phyloP scores from a whole-genome alignment of 768 basidiomycete species.

The Phylloporus sp. region DNA sequence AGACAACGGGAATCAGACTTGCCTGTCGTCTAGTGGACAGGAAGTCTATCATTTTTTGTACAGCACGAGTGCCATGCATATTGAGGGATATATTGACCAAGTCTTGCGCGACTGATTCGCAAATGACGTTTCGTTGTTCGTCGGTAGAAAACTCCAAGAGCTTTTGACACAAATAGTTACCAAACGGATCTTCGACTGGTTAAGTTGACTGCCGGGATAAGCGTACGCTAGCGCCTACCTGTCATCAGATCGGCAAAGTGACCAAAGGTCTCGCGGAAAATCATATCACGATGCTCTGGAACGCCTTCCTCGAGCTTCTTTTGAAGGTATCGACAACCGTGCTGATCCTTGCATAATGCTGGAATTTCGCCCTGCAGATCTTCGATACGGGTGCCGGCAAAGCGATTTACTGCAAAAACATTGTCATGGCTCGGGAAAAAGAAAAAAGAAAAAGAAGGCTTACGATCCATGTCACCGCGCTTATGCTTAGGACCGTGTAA shows the following conservation, averaged over 20 bases:
- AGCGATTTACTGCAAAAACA: slow-evolving; percentile 74
- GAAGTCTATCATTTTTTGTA: slow-evolving; percentile 99
- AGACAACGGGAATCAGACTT: slow-evolving; percentile 38
- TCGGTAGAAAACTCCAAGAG: slow-evolving; percentile 95
- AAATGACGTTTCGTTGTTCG: slow-evolving; percentile 93
- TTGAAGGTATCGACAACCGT: slow-evolving; percentile 96
- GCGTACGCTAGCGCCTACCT: slow-evolving; percentile 41
- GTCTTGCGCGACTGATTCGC: slow-evolving; percentile 96
- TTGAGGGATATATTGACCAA: slow-evolving; percentile 97
- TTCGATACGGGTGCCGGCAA: slow-evolving; percentile 92
- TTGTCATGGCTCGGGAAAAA: background rate
- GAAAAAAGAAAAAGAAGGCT: no score
- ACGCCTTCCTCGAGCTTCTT: slow-evolving; percentile 98
- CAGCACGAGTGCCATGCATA: slow-evolving; percentile 99
- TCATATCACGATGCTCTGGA: slow-evolving; percentile 97
- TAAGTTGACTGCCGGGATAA: slow-evolving; percentile 2
- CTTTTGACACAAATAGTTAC: slow-evolving; percentile 98
- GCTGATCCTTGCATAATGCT: slow-evolving; percentile 94
- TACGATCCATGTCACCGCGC: slow-evolving; percentile 86
- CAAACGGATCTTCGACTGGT: slow-evolving; percentile 76
- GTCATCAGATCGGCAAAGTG: slow-evolving; percentile 99
- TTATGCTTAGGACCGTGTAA: slow-evolving; percentile 93
- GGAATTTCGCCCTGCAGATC: slow-evolving; percentile 95
- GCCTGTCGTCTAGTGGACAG: slow-evolving; percentile 91
- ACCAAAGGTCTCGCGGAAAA: slow-evolving; percentile 96